Base-by-base conservation (phyloP, 1,284 basidiomycete genomes). In the Veloporphyrellus conicus region DNA sequence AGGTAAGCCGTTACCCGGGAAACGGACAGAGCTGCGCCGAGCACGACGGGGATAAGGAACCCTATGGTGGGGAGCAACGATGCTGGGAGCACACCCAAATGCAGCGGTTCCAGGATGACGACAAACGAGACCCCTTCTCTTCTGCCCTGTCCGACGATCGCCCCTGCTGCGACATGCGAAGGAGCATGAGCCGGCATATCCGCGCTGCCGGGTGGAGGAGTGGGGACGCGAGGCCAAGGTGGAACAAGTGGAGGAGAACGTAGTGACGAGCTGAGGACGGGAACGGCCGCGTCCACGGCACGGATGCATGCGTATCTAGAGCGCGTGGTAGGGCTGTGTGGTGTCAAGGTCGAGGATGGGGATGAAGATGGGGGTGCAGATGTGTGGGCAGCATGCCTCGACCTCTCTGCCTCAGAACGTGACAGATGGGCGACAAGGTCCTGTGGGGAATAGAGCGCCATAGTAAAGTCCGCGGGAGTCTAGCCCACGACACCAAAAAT, bases 21-120 rank as follows among this genome's bases (percentile, higher is more conserved):
- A 1, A 69, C 64, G 9, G 63, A 42, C 20, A 67, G 47, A 6
- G 54, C 50, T 11, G 68, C 67, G 8, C 61, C 38, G 16, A 63
- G 49, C 31, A 71, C 56, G 19, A 73, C 54, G 25, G 59, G 51
- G 18, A 74, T 36, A 20, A 78, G 60, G 41, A 70, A 57, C 23
- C 54, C 48, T 6, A 76, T 44, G 12, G 73, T 69, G 10, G 81
- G 78, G 2, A 77, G 37, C 6, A 84, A 59, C 0, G 79, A 75
- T 9, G 69, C 69, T 1, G 84, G 84, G 16, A 87, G 62, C 18
- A 80, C 66, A n/a, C 79, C 80, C 23, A 78, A 58, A 45, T 77
- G 70, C 1, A 81, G 64, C 19, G 79, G 84, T 53, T 87, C 84
- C 31, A 87, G 58, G 12, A 71, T 64, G 15, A 86, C 54, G 42